A percentile compares a stretch with the other conserved stretches of the same genome.
phyloP scores from a whole-genome alignment of 108 stramenopile species.

The Cyclotella choctawhatcheeana region DNA sequence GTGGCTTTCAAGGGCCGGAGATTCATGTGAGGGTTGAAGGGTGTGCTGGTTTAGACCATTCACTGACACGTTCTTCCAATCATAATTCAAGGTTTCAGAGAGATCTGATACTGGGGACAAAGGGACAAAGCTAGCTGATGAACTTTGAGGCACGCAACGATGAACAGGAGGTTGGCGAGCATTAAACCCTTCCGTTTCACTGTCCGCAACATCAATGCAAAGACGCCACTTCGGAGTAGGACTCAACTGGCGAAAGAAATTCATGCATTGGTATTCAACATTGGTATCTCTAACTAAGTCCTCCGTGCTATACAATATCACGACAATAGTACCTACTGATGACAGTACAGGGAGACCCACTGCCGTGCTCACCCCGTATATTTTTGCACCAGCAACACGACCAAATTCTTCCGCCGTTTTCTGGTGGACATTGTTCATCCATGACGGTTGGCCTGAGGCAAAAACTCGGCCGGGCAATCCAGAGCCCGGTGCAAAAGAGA shows the following conservation, averaged over 20 bases:
- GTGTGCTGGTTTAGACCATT: no score
- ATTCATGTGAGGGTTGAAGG: no score
- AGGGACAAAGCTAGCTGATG: not conserved
- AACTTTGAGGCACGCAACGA: not conserved
- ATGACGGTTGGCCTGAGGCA: slow-evolving; percentile 45
- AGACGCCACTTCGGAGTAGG: slow-evolving; percentile 81
- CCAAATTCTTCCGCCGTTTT: slow-evolving; percentile 59
- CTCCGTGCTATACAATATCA: slow-evolving; percentile 62
- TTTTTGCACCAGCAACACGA: slow-evolving; percentile 71
- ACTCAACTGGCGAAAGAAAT: slow-evolving; percentile 48
- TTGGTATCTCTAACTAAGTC: slow-evolving; percentile 45
- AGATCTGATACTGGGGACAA: not conserved
- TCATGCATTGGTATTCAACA: slow-evolving; percentile 38
- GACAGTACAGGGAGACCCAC: slow-evolving; percentile 66
- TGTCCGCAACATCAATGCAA: slow-evolving; percentile 59
- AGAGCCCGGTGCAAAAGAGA: slow-evolving; percentile 72
- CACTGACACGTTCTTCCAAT: not conserved
- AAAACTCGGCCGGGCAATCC: slow-evolving; percentile 82
- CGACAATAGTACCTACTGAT: slow-evolving; percentile 69
- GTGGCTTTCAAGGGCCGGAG: no score
- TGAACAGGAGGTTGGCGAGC: not conserved
- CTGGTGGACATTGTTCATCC: slow-evolving; percentile 60
- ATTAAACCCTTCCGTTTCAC: not conserved
- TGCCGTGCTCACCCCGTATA: slow-evolving; percentile 78
- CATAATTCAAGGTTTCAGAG: not conserved